Conservation (phyloP, 192 early-diverging fungal genomes). For the Kickxella alabastrina region DNA sequence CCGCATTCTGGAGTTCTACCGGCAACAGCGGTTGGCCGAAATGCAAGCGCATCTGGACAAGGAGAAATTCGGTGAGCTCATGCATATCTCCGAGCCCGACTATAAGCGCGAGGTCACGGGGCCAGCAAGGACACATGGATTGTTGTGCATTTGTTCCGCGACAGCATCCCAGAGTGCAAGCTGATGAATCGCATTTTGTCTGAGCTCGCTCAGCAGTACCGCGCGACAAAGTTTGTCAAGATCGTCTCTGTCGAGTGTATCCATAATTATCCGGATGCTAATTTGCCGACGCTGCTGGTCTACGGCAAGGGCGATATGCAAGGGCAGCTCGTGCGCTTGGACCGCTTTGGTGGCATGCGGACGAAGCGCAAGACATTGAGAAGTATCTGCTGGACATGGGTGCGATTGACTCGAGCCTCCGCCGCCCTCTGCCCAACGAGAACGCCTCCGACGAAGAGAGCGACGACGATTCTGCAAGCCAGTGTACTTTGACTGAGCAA, state of each 20-base stretch:
- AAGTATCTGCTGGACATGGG: slow-evolving; percentile 52
- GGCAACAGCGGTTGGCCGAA: slow-evolving; percentile 79
- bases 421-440: slow-evolving; percentile 22
- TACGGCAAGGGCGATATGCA: slow-evolving; percentile 86
- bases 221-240: slow-evolving; percentile 89
- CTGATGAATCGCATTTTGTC: slow-evolving; percentile 71
- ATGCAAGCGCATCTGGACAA: slow-evolving; percentile 66
- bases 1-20: slow-evolving; percentile 72
- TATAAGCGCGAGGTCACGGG: slow-evolving; percentile 83
- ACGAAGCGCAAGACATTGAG: slow-evolving; percentile 63
- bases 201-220: slow-evolving; percentile 62
- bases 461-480: slow-evolving; percentile 8
- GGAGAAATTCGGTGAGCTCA: slow-evolving; percentile 82
- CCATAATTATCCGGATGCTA: slow-evolving; percentile 88
- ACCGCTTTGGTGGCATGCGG: slow-evolving; percentile 75
- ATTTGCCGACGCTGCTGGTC: slow-evolving; percentile 85
- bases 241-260: slow-evolving; percentile 93
- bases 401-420: slow-evolving; percentile 45
- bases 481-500: slow-evolving; percentile 45
- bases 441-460: slow-evolving; percentile 8
- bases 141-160: slow-evolving; percentile 54
- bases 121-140: slow-evolving; percentile 75
- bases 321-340: slow-evolving; percentile 76
- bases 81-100: slow-evolving; percentile 90
- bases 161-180: slow-evolving; percentile 77